Evolutionary conservation across 495 filamentous ascomycete species (phyloP), one percentile per base, ranked within the genome.

Genomic region (Neurospora sp.): DNA sequence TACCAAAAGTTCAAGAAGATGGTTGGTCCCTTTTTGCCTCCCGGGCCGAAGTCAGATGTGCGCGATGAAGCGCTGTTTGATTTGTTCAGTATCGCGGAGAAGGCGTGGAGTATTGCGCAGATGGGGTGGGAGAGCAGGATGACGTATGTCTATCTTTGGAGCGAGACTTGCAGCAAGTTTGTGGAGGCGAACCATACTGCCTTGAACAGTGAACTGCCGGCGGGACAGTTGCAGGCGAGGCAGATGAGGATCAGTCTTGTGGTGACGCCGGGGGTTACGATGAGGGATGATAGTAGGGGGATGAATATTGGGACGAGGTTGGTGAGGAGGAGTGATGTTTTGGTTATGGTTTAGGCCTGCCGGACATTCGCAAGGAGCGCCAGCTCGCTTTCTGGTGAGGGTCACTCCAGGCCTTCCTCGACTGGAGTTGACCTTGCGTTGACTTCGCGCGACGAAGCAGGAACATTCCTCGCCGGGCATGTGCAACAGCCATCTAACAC

Each of bases 121-220:
- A 78, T 76, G 73, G 70, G 84, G 31, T 74, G 74, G 71, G 76
- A 72, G 2, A 77, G 76, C 2, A 66, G 76, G 10, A 70, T 78
- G 39, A 75, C 77, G 8, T 84, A 84, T 74, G 72, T 76, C 11
- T 77, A 81, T 48, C 48, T 74, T 10, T 85, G 81, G 75, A 76
- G 77, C 69, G 78, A 83, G 48, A 76, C 71, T 0, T 69, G 70
- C 39, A 24, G 59, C 4, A 81, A 77, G 70, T 84, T 81, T 72
- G 70, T 70, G 4, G 76, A 74, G 74, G 71, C 79, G 10, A 69
- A 43, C 6, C 80, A 79, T 72, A 73, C 74, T 39, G 70, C 74
- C 1, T 0, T 76, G 11, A 73, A 74, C 13, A 72, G 69, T 17
- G 2, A 45, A 6, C 1, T 71, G 17, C 39, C 21, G 37, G n/a